Evolutionary conservation across 169 alveolate genomes (phyloP).

Genomic region (Plasmodium knowlesi): DNA sequence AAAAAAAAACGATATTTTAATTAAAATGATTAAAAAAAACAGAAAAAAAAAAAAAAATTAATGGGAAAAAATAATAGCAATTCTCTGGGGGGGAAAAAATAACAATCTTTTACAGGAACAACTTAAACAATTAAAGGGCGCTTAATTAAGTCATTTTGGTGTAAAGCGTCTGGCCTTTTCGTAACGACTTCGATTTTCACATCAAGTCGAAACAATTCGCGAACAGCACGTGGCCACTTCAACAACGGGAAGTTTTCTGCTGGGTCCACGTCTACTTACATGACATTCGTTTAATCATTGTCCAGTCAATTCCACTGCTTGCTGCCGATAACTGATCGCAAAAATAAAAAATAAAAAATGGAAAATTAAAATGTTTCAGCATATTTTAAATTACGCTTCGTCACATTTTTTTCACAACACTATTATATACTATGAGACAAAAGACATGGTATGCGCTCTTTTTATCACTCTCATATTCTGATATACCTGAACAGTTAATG

Average conservation of each 20-base stretch:
- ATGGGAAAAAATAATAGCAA: not conserved
- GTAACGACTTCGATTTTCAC: not conserved
- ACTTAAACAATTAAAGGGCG: not conserved
- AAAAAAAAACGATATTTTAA: constrained; percentile 3
- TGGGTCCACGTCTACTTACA: not conserved
- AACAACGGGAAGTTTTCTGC: not conserved
- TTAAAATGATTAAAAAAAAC: constrained; percentile 31
- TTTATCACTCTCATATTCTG: constrained; percentile 16
- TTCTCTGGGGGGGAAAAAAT: not conserved
- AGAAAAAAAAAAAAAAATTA: constrained; percentile 14
- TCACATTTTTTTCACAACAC: not conserved
- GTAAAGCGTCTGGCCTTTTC: not conserved
- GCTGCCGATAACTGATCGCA: constrained; percentile 60
- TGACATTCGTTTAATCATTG: not conserved
- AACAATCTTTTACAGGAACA: not conserved
- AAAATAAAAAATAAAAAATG: constrained; percentile 17
- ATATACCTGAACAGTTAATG: constrained; percentile 81
- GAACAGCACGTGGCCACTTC: not conserved
- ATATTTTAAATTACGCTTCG: not conserved
- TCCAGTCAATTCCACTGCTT: constrained; percentile 37
- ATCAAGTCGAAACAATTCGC: not conserved
- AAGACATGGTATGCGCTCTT: not conserved
- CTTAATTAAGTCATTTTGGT: not conserved
- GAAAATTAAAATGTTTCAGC: not conserved
- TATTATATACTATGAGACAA: not conserved